Conservation (phyloP, 306 rosid genomes). For the Quillaja saponaria region DNA sequence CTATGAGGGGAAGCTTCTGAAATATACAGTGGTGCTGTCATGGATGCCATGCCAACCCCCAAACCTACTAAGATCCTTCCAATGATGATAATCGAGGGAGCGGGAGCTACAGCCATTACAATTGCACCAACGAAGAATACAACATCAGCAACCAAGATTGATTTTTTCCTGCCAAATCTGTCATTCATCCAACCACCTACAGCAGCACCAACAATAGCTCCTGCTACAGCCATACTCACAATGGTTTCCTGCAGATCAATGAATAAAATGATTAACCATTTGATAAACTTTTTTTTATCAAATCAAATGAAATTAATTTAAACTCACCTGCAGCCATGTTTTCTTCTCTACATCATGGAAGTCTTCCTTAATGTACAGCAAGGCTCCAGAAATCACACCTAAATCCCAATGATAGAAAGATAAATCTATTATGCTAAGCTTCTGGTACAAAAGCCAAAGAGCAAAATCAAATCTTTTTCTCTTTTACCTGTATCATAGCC, state of each 20-base stretch:
- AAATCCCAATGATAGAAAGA: background rate
- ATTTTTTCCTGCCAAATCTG: slow-evolving; percentile 59
- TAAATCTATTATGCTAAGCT: too few relatives aligned
- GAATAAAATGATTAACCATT: background rate
- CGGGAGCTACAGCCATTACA: slow-evolving; percentile 71
- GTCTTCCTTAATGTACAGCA: slow-evolving; percentile 76
- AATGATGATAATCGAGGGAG: slow-evolving; percentile 64
- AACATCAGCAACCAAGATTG: slow-evolving; percentile 64
- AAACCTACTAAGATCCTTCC: slow-evolving; percentile 81
- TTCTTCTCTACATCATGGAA: slow-evolving; percentile 58
- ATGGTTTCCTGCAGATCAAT: slow-evolving; percentile 62
- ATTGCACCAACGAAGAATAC: slow-evolving; percentile 64
- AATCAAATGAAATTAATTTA: background rate
- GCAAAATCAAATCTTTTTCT: too few relatives aligned
- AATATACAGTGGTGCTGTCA: slow-evolving; percentile 85
- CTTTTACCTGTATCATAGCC: slow-evolving; percentile 79
- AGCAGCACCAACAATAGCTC: slow-evolving; percentile 92
- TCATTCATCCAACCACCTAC: slow-evolving; percentile 86
- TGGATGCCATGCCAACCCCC: slow-evolving; percentile 91
- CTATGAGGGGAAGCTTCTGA: slow-evolving; percentile 87
- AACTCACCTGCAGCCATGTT: slow-evolving; percentile 73
- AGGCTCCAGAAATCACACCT: slow-evolving; percentile 95
- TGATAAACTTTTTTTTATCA: too few relatives aligned
- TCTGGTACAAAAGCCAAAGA: background rate
- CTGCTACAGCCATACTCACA: slow-evolving; percentile 88